Base-by-base conservation (phyloP, 352 stramenopile genomes). In the Phytophthora lateralis region DNA sequence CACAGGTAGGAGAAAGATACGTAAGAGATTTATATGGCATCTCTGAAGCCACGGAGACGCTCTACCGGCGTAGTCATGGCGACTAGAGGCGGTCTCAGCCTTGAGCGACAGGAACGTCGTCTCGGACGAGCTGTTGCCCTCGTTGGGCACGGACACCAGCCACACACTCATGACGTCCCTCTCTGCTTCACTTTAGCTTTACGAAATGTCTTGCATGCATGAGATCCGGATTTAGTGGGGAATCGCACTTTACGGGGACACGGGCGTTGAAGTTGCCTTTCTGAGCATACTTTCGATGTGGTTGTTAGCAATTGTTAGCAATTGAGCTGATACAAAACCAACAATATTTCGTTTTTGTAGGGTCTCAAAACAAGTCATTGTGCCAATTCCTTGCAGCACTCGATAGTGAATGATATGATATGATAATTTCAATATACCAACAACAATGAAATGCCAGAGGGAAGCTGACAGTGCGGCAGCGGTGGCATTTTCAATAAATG, bases 51-150 rank as follows among this genome's bases (percentile, higher is more conserved):
- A 50, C 18, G 41, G 10, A 43, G 12, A 8, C 14, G 0, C 14
- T 18, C 34, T 60, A 92, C 83, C 81, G 44, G 84, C 80, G 38
- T 93, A 92, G 66, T 95, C 85, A 59, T 95, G 83, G 44, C 82
- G 82, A 51, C 79, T 82, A 11, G 86, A 95, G 39, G 80, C 85
- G 12, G 84, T 95, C 72, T 93, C 85, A 20, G 84, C 81, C 68
- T 93, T 95, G 50, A 95, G 82, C 48, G 90, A 84, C 37, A 92
- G 71, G 68, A 95, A 95, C 0, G 86, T 95, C 24, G 84, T 90
- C 60, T 95, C 86, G 54, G 78, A 88, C 21, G 86, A 92, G 55
- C 76, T 83, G 63, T 74, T 87, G 69, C 78, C 76, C 69, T 95
- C 86, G 60, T 95, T 95, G n/a, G 86, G 86, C 53, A 93, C 82